These are phyloP conservation scores for Aspergillus leporis DNA, from an alignment of 495 filamentous ascomycete species.

Conservation along the genomic window DNA sequence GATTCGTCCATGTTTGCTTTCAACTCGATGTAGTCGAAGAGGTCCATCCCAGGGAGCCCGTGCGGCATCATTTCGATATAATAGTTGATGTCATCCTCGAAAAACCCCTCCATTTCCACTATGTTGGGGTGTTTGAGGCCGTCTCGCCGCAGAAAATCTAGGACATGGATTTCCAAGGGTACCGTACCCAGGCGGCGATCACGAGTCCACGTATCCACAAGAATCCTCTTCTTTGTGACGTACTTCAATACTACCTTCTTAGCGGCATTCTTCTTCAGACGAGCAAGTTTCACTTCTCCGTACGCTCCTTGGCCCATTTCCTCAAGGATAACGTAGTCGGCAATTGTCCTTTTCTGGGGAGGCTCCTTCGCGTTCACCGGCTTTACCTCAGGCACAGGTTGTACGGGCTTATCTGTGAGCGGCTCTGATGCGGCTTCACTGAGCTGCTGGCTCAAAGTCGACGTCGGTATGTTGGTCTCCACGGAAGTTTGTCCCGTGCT, in stretches of 20 bases:
- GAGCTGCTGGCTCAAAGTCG: slow-evolving; percentile 73
- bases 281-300: slow-evolving; percentile 94
- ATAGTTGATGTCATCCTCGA: slow-evolving; percentile 97
- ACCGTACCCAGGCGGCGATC: slow-evolving; percentile 95
- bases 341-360: slow-evolving; percentile 73
- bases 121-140: slow-evolving; percentile 92
- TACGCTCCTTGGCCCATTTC: slow-evolving; percentile 99
- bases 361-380: slow-evolving; percentile 32
- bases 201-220: slow-evolving; percentile 98
- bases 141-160: slow-evolving; percentile 89
- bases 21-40: slow-evolving; percentile 98
- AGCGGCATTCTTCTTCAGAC: slow-evolving; percentile 71
- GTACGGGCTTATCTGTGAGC: slow-evolving; percentile 49
- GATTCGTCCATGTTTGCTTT: slow-evolving; percentile 94
- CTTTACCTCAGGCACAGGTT: slow-evolving; percentile 39
- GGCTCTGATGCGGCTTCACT: slow-evolving; percentile 65
- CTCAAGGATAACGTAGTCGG: slow-evolving; percentile 90
- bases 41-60: slow-evolving; percentile 95
- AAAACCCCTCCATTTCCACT: slow-evolving; percentile 98
- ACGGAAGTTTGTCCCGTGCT: slow-evolving; percentile 24
- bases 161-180: slow-evolving; percentile 93
- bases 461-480: slow-evolving; percentile 53
- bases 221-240: slow-evolving; percentile 93
- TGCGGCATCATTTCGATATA: slow-evolving; percentile 99
- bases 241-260: slow-evolving; percentile 96